Conservation (phyloP, 2,329 filamentous ascomycete species). For the Ceratocystis ficicola region DNA sequence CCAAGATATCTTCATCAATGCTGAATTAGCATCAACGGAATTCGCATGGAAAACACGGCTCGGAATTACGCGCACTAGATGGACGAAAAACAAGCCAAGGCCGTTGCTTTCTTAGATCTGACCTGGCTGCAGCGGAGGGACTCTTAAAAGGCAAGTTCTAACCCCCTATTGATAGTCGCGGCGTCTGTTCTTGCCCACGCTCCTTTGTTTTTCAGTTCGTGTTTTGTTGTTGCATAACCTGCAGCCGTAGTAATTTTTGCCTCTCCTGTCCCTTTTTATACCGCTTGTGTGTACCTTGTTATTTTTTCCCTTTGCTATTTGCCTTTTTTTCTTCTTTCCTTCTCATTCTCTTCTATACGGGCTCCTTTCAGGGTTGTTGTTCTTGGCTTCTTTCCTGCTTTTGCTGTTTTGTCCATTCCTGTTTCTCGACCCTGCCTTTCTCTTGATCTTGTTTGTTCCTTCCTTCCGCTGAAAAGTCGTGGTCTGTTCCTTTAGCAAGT, state of each 20-base stretch:
- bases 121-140: too few species aligned
- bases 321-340: neutral
- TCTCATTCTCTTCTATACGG: neutral
- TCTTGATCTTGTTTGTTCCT: conserved; percentile 7
- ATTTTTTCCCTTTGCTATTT: neutral
- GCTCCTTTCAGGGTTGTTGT: neutral
- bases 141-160: neutral
- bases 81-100: neutral
- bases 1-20: neutral
- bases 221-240: conserved; percentile 3
- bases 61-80: neutral
- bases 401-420: neutral
- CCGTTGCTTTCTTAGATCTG: neutral
- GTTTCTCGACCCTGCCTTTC: neutral
- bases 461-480: conserved; percentile 19
- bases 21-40: neutral
- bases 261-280: neutral
- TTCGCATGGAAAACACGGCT: neutral
- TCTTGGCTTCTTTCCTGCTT: neutral
- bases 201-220: neutral
- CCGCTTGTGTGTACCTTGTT: too few species aligned
- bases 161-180: neutral
- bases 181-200: neutral
- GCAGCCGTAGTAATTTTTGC: neutral
- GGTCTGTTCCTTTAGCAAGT: neutral